phyloP scores from a whole-genome alignment of 495 filamentous ascomycete species.

The Haplographium delicatum region DNA sequence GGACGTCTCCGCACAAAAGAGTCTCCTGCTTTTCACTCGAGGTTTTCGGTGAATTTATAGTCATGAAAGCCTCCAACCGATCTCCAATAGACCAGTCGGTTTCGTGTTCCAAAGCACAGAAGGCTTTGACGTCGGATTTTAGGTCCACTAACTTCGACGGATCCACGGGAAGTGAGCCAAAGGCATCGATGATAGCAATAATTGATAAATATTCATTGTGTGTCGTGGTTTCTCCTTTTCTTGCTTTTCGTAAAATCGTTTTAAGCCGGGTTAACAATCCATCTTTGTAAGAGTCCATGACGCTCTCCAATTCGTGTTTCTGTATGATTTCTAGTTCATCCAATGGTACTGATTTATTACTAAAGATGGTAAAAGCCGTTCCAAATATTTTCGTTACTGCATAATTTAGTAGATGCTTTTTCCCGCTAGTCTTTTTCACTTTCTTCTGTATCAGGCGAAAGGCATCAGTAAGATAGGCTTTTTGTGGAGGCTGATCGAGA shows the following conservation, averaged over 20 bases:
- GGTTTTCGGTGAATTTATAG: neutral
- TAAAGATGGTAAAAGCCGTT: constrained; percentile 6
- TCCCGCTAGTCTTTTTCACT: constrained; percentile 20
- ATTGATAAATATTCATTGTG: neutral
- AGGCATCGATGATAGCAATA: constrained; percentile 12
- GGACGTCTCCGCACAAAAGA: neutral
- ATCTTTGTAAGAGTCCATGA: constrained; percentile 1
- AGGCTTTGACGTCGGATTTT: neutral
- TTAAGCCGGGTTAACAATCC: constrained; percentile 14
- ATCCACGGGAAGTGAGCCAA: constrained; percentile 4
- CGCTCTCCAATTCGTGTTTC: neutral
- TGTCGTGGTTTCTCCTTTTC: neutral
- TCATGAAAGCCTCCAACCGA: constrained; percentile 16
- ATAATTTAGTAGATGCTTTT: constrained; percentile 12
- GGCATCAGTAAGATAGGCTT: constrained; percentile 29
- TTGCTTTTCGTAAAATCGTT: neutral
- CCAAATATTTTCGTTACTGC: constrained; percentile 13
- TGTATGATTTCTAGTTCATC: constrained; percentile 10
- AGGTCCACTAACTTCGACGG: constrained; percentile 4
- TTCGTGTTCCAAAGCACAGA: neutral
- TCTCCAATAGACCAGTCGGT: constrained; percentile 4
- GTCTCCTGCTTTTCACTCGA: neutral
- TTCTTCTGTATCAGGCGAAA: constrained; percentile 24
- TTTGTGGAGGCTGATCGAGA: constrained; percentile 29
- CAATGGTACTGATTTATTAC: neutral